A percentile compares a stretch with the other conserved stretches of the same genome.
phyloP scores from a whole-genome alignment of 2,329 filamentous ascomycete genomes.

The Scedosporium dehoogii region DNA sequence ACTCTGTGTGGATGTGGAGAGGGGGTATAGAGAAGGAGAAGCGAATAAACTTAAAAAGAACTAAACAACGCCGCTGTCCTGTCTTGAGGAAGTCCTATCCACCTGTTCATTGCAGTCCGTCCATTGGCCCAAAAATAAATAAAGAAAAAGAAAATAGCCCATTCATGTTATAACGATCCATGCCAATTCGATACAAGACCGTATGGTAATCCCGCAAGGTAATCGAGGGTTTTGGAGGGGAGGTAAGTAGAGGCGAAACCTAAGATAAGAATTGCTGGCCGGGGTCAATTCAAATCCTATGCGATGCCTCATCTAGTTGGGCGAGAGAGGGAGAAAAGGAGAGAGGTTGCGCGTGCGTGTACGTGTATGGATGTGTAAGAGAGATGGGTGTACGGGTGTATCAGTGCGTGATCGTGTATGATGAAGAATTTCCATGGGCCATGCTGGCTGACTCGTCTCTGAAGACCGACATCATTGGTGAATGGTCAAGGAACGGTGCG shows the following conservation, averaged over 20 bases:
- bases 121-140: not conserved
- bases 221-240: not conserved
- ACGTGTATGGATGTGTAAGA: not conserved
- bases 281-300: no score
- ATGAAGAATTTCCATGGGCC: no score
- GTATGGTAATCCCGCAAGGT: not conserved
- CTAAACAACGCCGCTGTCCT: constrained; percentile 3
- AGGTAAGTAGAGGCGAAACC: not conserved
- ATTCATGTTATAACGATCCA: not conserved
- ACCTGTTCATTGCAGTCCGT: not conserved
- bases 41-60: constrained; percentile 1
- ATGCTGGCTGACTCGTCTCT: no score
- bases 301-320: not conserved
- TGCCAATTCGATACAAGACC: not conserved
- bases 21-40: constrained; percentile 3
- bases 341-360: not conserved
- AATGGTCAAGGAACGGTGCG: no score
- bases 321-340: not conserved
- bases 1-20: not conserved
- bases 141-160: not conserved
- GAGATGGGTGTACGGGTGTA: no score
- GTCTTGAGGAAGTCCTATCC: constrained; percentile 1
- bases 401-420: no score
- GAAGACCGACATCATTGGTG: no score
- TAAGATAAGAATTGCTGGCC: not conserved